Evolutionary conservation across 2,329 filamentous ascomycete species (phyloP).

Genomic region (Colletotrichum sojae): DNA sequence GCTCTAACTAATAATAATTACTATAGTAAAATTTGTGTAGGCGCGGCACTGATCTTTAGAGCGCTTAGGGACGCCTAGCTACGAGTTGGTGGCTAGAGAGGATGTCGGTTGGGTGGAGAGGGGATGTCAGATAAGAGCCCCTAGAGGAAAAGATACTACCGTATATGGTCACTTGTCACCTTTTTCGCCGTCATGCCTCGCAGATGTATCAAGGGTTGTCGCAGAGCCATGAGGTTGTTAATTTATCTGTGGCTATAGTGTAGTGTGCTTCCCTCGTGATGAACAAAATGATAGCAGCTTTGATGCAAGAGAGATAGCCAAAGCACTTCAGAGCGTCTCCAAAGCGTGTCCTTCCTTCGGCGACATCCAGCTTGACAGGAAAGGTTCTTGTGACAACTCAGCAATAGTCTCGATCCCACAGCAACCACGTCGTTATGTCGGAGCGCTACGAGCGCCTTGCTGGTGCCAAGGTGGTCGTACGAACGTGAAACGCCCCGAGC

Average conservation of each 20-base stretch:
- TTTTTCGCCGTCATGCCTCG: slow-evolving; percentile 3
- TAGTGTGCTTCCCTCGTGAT: not conserved
- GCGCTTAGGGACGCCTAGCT: too few relatives aligned
- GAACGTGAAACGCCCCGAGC: slow-evolving; percentile 37
- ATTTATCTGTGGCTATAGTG: slow-evolving; percentile 16
- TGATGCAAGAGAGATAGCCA: not conserved
- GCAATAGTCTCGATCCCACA: not conserved
- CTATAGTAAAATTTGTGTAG: too few relatives aligned
- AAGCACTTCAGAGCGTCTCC: not conserved
- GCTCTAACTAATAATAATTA: too few relatives aligned
- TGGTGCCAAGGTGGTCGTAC: slow-evolving; percentile 34
- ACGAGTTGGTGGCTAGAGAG: too few relatives aligned
- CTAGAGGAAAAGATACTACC: too few relatives aligned
- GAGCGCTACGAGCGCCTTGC: slow-evolving; percentile 30
- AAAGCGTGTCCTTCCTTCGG: not conserved
- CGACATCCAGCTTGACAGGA: too few relatives aligned
- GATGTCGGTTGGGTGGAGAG: too few relatives aligned
- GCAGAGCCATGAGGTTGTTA: not conserved
- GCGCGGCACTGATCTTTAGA: too few relatives aligned
- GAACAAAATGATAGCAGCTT: not conserved
- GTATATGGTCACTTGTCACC: not conserved
- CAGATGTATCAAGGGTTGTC: slow-evolving; percentile 4
- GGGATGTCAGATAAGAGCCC: too few relatives aligned
- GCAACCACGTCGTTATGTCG: slow-evolving; percentile 5
- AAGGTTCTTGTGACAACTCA: not conserved